Evolutionary conservation across 805 yeast species (phyloP).

Genomic region (Naumovozyma dairenensis): DNA sequence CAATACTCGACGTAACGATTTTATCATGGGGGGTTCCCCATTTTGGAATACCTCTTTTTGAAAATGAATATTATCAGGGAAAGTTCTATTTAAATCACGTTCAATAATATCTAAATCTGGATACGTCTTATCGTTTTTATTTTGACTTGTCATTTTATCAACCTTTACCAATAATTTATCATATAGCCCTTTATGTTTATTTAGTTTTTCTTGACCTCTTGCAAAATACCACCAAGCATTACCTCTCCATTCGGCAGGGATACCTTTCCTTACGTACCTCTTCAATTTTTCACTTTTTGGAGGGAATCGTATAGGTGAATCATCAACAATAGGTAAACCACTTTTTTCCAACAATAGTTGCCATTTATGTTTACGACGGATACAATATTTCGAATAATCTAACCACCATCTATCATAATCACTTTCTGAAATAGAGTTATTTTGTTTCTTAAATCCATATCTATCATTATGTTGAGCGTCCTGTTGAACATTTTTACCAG

Average conservation of each 20-base stretch:
- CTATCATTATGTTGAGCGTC: constrained; percentile 42
- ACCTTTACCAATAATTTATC: constrained; percentile 57
- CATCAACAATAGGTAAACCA: constrained; percentile 46
- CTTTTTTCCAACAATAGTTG: constrained; percentile 48
- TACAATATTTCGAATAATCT: constrained; percentile 52
- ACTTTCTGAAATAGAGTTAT: constrained; percentile 39
- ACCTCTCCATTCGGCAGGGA: constrained; percentile 97
- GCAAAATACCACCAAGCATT: constrained; percentile 95
- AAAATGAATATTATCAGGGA: constrained; percentile 86
- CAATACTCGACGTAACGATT: constrained; percentile 68
- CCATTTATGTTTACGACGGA: constrained; percentile 74
- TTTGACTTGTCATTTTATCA: constrained; percentile 25
- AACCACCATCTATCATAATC: constrained; percentile 71
- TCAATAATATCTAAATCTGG: constrained; percentile 84
- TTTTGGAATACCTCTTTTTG: constrained; percentile 32
- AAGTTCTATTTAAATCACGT: constrained; percentile 85
- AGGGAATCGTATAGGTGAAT: constrained; percentile 60
- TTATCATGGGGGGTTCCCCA: constrained; percentile 55
- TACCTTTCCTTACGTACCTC: constrained; percentile 78
- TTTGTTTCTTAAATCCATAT: constrained; percentile 77
- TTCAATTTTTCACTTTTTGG: constrained; percentile 69
- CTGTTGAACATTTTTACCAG: constrained; percentile 4
- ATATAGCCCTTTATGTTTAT: constrained; percentile 65
- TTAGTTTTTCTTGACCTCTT: constrained; percentile 65
- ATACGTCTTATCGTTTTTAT: constrained; percentile 5